A percentile compares a stretch with the other conserved stretches of the same genome.
These are phyloP conservation scores for Solanum etuberosum DNA, from an alignment of 257 asterid genomes.

Conservation along the genomic window DNA sequence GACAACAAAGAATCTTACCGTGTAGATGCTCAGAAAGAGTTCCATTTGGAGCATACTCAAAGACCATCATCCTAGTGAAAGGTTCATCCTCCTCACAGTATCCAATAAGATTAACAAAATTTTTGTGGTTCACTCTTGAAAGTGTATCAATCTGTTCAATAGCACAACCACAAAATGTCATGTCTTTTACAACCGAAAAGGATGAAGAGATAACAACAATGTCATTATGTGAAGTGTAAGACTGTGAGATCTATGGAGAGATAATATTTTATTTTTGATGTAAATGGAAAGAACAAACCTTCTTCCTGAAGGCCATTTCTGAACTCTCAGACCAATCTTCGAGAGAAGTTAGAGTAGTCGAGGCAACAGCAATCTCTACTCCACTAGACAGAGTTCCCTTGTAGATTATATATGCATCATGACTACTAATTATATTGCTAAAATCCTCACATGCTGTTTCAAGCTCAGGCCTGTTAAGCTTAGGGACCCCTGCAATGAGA, in stretches of 20 bases:
- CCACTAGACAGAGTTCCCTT: constrained; percentile 94
- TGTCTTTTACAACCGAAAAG: not conserved
- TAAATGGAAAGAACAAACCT: constrained; percentile 30
- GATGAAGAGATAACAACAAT: not conserved
- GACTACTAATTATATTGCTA: constrained; percentile 56
- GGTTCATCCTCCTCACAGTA: constrained; percentile 88
- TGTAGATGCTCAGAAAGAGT: constrained; percentile 75
- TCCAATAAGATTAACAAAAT: constrained; percentile 77
- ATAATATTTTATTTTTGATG: not conserved
- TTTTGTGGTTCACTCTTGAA: constrained; percentile 91
- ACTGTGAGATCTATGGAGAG: not conserved
- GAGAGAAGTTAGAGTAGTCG: constrained; percentile 47
- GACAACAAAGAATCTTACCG: constrained; percentile 29
- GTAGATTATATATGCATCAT: constrained; percentile 48
- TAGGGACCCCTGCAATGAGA: constrained; percentile 62
- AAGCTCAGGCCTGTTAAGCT: constrained; percentile 69
- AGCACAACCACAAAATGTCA: not conserved
- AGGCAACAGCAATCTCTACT: constrained; percentile 77
- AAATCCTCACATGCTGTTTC: constrained; percentile 93
- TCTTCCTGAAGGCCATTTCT: constrained; percentile 56
- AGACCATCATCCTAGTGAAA: constrained; percentile 91
- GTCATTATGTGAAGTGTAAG: not conserved
- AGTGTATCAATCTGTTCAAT: constrained; percentile 51
- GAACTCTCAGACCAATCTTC: constrained; percentile 73
- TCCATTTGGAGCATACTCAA: constrained; percentile 96